Base-by-base conservation (phyloP, 2,329 filamentous ascomycete genomes). In the Massarina eburnea region DNA sequence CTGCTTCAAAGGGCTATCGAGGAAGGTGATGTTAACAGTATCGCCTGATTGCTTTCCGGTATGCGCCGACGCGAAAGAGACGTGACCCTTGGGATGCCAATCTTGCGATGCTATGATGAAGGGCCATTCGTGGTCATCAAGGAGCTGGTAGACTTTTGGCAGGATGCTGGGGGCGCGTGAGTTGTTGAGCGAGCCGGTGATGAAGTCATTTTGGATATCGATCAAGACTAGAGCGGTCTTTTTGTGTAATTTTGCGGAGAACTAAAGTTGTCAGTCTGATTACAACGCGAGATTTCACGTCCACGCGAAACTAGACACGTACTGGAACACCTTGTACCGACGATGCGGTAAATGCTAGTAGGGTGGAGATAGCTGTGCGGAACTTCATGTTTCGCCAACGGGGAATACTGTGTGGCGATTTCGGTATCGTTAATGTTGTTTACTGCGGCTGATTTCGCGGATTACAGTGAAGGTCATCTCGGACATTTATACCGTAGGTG, bases 121-220 rank as follows among this genome's bases (percentile, higher is more conserved):
- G 7, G 56, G 56, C 56, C 56, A 59, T 29, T 57, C 51, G 17
- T 61, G 58, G n/a, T 54, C 43, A 40, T 61, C 54, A 15, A 59
- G 51, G 8, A 61, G 51, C 5, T 50, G 17, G 33, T 59, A 55
- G n/a, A 61, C 51, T 32, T 55, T 54, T 20, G 56, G 54, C 14
- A 61, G 37, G 9, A 59, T 59, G 12, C 46, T 34, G 1, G 54
- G 43, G 2, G 54, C 56, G 36, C 54, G 54, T 7, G 54, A 39
- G 35, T 49, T 58, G 29, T 48, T 51, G 3, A 59, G 51, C 2
- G 52, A 59, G 14, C 58, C 58, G 17, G 49, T 59, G 21, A 58
- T 57, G 47, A 58, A 61, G 38, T 62, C 57, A 38, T 61, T 58
- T 42, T 62, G 60, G 27, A 62, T 58, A 19, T 61, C 57, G 35